Evolutionary conservation across 768 basidiomycete genomes (phyloP), one percentile per base, ranked within the genome.

Genomic region (Macrolepiota fuliginosa): DNA sequence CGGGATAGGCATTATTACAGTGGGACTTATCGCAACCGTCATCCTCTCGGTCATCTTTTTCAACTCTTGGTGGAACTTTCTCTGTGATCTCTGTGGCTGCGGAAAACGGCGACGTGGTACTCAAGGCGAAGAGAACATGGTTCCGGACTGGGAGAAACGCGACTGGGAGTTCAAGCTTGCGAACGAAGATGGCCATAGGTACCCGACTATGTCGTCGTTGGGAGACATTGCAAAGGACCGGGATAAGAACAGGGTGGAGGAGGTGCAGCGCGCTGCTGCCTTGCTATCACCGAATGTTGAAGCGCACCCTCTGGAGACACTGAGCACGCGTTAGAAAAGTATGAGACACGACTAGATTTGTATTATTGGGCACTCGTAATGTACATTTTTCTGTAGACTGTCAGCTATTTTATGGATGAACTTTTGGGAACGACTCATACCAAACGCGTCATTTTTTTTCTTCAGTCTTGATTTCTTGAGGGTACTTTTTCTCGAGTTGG

Each of bases 1-100:
- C 29, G 29, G 29, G 29, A 32, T 32, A 32, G 29, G 29, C 29
- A 32, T 32, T 32, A 32, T 32, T 32, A 32, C 29, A 32, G 29
- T 32, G 29, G n/a, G 79, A 52, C 77, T 83, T 39, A 74, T 91
- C 55, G 86, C 79, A 27, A 77, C 75, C 2, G 72, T 81, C 54
- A 79, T 88, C 64, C 76, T 90, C 53, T 74, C 80, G 7, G 74
- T 85, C 58, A 80, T 87, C 29, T 91, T 87, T 73, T 90, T 89
- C 72, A 89, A 92, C 73, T 80, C 84, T 37, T 86, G 88, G 81
- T 86, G 81, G 81, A 78, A 82, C 25, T 85, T 89, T 70, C 56
- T 88, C 56, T 46, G 83, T 22, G 77, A 54, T 70, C 56, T 88
- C 56, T 47, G 83, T 22, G 77, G 57, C n/a, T 56, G 62, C 45